Conservation (phyloP, 257 asterid species). For the Leonotis leonurus region DNA sequence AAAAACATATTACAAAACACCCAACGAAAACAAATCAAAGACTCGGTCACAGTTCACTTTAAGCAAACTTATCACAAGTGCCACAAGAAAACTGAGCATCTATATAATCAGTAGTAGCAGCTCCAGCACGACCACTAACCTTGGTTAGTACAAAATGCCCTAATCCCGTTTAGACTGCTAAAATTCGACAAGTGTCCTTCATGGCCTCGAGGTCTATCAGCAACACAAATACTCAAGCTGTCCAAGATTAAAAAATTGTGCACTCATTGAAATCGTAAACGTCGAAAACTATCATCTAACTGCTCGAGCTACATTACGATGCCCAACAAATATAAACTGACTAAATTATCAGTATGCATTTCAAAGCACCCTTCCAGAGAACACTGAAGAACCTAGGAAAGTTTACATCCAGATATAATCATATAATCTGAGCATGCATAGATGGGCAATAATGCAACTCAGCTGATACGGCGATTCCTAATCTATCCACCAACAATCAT, state of each 20-base stretch:
- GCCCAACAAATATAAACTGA: not conserved
- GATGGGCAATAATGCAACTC: not conserved
- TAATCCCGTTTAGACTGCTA: constrained; percentile 41
- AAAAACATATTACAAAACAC: not conserved
- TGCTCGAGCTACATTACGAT: not conserved
- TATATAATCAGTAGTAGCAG: constrained; percentile 8
- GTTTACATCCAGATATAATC: not conserved
- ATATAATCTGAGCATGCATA: not conserved
- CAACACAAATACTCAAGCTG: constrained; percentile 55
- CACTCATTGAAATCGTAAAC: not conserved
- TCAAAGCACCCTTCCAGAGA: not conserved
- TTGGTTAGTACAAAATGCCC: constrained; percentile 47
- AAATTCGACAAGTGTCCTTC: constrained; percentile 31
- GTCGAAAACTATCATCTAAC: not conserved
- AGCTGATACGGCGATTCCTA: not conserved
- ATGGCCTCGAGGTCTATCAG: constrained; percentile 38
- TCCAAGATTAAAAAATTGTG: constrained; percentile 9
- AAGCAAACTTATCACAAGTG: not conserved
- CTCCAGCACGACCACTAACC: constrained; percentile 41
- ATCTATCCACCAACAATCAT: not conserved
- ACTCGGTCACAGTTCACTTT: not conserved
- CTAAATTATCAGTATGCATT: not conserved
- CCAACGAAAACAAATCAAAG: not conserved
- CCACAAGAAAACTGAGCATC: constrained; percentile 5
- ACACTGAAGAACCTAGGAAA: not conserved